Evolutionary conservation across 1,139 yeast genomes (phyloP).

Genomic region (Williopsis jadinii): DNA sequence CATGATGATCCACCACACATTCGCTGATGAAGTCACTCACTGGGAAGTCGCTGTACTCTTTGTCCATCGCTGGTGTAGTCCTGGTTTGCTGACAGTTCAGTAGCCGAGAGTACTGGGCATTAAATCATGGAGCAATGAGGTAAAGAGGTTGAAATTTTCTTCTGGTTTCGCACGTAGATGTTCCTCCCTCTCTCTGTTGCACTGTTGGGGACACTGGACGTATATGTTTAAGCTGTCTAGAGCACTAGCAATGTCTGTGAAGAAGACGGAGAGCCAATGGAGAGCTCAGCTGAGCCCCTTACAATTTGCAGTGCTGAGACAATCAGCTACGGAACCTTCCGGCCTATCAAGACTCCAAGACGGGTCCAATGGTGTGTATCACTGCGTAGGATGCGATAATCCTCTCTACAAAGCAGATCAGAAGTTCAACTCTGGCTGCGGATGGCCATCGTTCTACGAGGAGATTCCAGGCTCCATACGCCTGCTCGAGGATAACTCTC

Average conservation of each 20-base stretch:
- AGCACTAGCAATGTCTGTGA: slow-evolving; percentile 1
- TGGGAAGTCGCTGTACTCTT: slow-evolving; percentile 14
- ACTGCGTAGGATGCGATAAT: slow-evolving; percentile 77
- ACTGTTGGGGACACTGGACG: background rate
- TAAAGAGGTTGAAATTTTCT: no score
- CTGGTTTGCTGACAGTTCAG: no score
- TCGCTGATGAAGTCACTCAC: slow-evolving; percentile 6
- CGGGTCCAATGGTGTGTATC: slow-evolving; percentile 54
- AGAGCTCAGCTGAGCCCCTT: slow-evolving; percentile 66
- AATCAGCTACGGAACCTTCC: slow-evolving; percentile 82
- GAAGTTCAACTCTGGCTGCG: slow-evolving; percentile 87
- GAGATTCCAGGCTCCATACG: slow-evolving; percentile 78
- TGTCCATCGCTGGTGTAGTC: background rate
- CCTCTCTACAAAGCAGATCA: slow-evolving; percentile 76
- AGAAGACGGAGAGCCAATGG: slow-evolving; percentile 67
- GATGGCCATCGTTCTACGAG: slow-evolving; percentile 96
- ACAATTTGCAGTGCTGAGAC: slow-evolving; percentile 73
- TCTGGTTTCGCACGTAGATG: no score
- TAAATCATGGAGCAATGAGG: no score
- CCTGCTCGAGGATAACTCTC: slow-evolving; percentile 49
- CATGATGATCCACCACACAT: no score
- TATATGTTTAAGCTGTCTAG: background rate
- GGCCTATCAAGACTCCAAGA: slow-evolving; percentile 48
- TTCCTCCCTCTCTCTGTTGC: no score
- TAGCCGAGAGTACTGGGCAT: no score